Evolutionary conservation across 2,329 filamentous ascomycete species (phyloP).

Genomic region (Neonectria hederae): DNA sequence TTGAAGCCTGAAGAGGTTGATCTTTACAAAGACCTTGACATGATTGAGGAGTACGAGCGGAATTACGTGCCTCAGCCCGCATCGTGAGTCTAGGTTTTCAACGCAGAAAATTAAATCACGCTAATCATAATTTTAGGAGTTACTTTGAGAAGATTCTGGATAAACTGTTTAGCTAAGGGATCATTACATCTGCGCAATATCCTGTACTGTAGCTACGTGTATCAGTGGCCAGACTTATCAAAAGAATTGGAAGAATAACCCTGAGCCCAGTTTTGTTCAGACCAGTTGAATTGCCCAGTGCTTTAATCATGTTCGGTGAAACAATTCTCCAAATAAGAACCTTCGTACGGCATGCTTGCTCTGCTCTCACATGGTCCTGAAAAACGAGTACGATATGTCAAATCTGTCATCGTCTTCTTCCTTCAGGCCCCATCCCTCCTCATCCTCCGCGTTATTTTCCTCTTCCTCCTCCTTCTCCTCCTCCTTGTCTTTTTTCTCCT

Average conservation of each 20-base stretch:
- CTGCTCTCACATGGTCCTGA: neutral
- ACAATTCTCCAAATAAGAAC: neutral
- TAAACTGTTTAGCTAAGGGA: constrained; percentile 28
- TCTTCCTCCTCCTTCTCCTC: no score
- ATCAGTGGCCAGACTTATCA: neutral
- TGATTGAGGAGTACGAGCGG: constrained; percentile 73
- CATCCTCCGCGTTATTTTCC: neutral
- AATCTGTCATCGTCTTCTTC: neutral
- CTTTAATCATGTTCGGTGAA: neutral
- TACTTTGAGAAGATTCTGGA: constrained; percentile 32
- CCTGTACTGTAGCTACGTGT: neutral
- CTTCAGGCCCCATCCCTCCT: neutral
- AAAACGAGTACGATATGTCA: neutral
- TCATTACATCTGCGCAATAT: neutral
- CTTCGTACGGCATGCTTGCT: neutral
- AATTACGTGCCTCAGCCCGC: constrained; percentile 65
- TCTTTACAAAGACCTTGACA: constrained; percentile 67
- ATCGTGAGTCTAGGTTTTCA: constrained; percentile 54
- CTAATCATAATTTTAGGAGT: constrained; percentile 25
- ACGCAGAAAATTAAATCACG: neutral
- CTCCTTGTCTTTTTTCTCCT: no score
- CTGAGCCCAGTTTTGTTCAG: neutral
- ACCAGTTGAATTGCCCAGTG: no score
- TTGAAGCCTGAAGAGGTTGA: constrained; percentile 68
- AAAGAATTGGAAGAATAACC: neutral